Evolutionary conservation across 2,329 filamentous ascomycete genomes (phyloP).

Genomic region (Exserohilum turcica): DNA sequence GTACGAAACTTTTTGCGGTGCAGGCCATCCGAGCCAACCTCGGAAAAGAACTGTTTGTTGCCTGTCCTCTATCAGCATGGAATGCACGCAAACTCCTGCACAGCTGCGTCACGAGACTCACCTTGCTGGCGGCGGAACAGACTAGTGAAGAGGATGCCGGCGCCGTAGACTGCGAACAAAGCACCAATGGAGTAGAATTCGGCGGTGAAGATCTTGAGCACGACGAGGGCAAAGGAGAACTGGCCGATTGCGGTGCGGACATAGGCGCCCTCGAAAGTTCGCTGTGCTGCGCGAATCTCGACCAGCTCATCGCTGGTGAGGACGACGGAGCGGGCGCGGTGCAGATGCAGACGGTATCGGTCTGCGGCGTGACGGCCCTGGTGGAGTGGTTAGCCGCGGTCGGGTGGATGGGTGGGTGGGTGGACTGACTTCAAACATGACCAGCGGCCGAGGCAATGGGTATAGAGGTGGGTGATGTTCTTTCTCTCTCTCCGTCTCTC

Average conservation of each 20-base stretch:
- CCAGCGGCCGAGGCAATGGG: background rate
- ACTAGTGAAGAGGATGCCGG: conserved; percentile 80
- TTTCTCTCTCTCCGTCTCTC: too few species aligned
- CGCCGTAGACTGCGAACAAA: conserved; percentile 89
- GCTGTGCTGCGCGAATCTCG: conserved; percentile 90
- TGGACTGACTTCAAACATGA: conserved; percentile 28
- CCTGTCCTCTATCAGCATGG: conserved; percentile 47
- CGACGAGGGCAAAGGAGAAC: conserved; percentile 92
- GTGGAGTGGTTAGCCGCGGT: conserved; percentile 1
- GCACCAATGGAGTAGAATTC: conserved; percentile 99
- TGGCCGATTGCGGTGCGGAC: conserved; percentile 92
- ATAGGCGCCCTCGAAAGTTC: conserved; percentile 97
- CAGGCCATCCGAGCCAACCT: conserved; percentile 64
- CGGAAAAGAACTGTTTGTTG: conserved; percentile 88
- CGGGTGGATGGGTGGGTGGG: background rate
- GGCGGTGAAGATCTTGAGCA: conserved; percentile 93
- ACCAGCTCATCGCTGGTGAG: conserved; percentile 85
- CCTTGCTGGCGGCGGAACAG: conserved; percentile 84
- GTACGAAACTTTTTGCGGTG: conserved; percentile 67
- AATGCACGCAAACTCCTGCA: background rate
- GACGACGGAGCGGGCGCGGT: conserved; percentile 81
- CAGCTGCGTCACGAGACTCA: conserved; percentile 10
- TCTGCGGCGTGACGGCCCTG: conserved; percentile 68
- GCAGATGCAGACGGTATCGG: conserved; percentile 76
- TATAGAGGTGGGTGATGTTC: background rate